Evolutionary conservation across 306 rosid genomes (phyloP).

Genomic region (Prunus mongolica): DNA sequence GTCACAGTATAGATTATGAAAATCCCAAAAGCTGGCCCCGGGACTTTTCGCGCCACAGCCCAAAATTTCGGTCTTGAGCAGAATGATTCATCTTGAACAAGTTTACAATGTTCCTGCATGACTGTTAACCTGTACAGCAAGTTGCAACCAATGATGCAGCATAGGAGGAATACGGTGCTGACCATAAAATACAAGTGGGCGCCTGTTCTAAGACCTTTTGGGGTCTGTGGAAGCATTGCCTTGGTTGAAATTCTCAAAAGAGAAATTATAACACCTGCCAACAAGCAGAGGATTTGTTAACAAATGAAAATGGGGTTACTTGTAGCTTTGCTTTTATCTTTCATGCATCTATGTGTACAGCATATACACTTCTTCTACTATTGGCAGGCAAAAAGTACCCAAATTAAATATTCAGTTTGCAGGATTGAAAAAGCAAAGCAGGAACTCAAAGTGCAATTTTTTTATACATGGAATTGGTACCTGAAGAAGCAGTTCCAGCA

Average conservation of each 20-base stretch:
- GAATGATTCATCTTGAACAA: conserved; percentile 34
- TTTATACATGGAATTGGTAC: conserved; percentile 26
- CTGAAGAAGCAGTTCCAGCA: conserved; percentile 96
- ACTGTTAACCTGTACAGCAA: conserved; percentile 68
- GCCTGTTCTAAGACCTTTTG: conserved; percentile 75
- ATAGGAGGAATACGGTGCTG: conserved; percentile 54
- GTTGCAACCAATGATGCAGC: conserved; percentile 70
- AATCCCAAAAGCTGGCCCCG: conserved; percentile 64
- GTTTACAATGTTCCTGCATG: conserved; percentile 50
- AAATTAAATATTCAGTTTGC: neutral
- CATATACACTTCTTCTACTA: too few species aligned
- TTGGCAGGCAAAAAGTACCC: too few species aligned
- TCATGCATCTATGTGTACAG: neutral
- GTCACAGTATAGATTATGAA: conserved; percentile 72
- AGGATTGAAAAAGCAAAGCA: conserved; percentile 17
- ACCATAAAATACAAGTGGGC: conserved; percentile 84
- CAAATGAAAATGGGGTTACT: neutral
- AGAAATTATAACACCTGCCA: conserved; percentile 74
- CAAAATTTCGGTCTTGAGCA: conserved; percentile 50
- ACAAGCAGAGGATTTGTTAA: conserved; percentile 10
- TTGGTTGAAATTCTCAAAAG: conserved; percentile 78
- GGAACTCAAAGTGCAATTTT: neutral
- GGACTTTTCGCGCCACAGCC: conserved; percentile 52
- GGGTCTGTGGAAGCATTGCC: conserved; percentile 73
- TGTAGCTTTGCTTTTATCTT: neutral